Conservation (phyloP, 352 stramenopile genomes). For the Pythium aphanidermatum region DNA sequence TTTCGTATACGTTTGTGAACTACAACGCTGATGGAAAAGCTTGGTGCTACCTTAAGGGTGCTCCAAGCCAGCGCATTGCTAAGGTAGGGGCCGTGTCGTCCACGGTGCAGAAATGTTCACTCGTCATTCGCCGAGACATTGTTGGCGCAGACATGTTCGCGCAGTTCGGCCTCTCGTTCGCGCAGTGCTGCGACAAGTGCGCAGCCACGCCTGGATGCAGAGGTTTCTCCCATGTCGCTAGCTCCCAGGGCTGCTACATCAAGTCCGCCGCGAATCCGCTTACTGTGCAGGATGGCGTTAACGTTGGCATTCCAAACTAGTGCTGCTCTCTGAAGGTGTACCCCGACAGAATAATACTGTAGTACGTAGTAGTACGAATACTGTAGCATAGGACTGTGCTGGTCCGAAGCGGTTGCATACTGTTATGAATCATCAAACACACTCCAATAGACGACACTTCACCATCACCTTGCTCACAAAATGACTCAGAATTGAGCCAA, state of each 20-base stretch:
- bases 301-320: too few species aligned
- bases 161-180: constrained; percentile 23
- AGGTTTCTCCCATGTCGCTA: constrained; percentile 43
- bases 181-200: constrained; percentile 37
- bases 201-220: constrained; percentile 30
- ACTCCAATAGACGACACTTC: too few species aligned
- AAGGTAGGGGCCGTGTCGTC: constrained; percentile 18
- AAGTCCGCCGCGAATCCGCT: constrained; percentile 15
- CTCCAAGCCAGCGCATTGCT: neutral
- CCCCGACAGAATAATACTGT: too few species aligned
- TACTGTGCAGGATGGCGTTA: too few species aligned
- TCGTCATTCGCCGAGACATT: constrained; percentile 25
- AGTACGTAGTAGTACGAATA: too few species aligned
- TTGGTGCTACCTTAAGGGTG: constrained; percentile 18
- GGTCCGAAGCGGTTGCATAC: too few species aligned
- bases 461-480: too few species aligned
- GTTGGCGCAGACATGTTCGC: constrained; percentile 39
- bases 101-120: constrained; percentile 2
- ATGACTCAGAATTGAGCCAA: too few species aligned
- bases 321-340: too few species aligned
- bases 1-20: constrained; percentile 21
- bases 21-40: constrained; percentile 11
- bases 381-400: too few species aligned
- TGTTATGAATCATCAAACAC: too few species aligned
- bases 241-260: constrained; percentile 19